Evolutionary conservation across 2,329 filamentous ascomycete species (phyloP).

Genomic region (Pestalotiopsis sp.): DNA sequence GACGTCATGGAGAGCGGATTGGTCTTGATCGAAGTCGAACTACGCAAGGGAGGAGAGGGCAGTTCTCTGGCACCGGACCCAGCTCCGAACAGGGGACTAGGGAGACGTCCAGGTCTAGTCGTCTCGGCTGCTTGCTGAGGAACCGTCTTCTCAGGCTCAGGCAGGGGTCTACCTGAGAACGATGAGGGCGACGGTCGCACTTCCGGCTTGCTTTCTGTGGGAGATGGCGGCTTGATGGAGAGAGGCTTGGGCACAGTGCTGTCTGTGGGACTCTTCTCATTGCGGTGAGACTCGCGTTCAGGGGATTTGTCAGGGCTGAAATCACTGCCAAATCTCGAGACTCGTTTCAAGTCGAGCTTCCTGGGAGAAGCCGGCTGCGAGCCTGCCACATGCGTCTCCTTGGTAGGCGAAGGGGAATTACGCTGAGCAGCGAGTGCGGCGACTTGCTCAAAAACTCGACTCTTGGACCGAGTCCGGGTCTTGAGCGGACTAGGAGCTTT

Average conservation of each 20-base stretch:
- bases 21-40: constrained; percentile 22
- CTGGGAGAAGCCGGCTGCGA: constrained; percentile 55
- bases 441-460: constrained; percentile 32
- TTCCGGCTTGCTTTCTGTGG: constrained; percentile 4
- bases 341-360: constrained; percentile 61
- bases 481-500: constrained; percentile 18
- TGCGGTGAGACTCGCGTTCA: constrained; percentile 23
- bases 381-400: constrained; percentile 33
- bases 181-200: constrained; percentile 7
- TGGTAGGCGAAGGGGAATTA: constrained; percentile 27
- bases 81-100: constrained; percentile 23
- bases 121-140: constrained; percentile 22
- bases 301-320: constrained; percentile 28
- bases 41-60: constrained; percentile 29
- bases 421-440: constrained; percentile 30
- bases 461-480: constrained; percentile 16
- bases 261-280: not conserved
- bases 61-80: constrained; percentile 38
- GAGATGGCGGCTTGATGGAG: constrained; percentile 28
- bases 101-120: constrained; percentile 25
- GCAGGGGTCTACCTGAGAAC: constrained; percentile 11
- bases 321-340: constrained; percentile 60
- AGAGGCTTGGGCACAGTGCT: constrained; percentile 20
- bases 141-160: constrained; percentile 1
- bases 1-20: constrained; percentile 24